Evolutionary conservation across 768 basidiomycete genomes (phyloP), one percentile per base, ranked within the genome.

Genomic region (Pulveroboletus sp.): DNA sequence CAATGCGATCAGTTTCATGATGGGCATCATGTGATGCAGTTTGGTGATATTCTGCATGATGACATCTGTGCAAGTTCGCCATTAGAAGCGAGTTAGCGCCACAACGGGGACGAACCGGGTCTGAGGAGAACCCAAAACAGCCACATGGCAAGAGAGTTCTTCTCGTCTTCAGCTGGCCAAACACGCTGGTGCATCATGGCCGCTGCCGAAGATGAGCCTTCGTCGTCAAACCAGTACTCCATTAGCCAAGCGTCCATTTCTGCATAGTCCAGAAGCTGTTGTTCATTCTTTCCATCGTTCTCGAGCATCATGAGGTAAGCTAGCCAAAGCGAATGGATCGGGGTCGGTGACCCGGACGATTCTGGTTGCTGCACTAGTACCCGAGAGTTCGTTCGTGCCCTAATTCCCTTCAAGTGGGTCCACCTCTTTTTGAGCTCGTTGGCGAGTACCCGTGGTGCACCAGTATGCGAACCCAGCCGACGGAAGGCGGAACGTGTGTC

Each of bases 301-400:
- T 93, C 90, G 40, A 92, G 70, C 75, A 90, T 77, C 81, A 92
- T 81, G 32, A 88, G 67, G 60, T 86, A 90, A 23, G 82, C 77
- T 24, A 78, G 76, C 73, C 82, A 85, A 6, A 91, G 76, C 13
- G 80, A 60, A n/a, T 81, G 72, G 35, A 40, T 31, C 32, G 44
- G 39, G n/a, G 42, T 6, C n/a, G 42, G 40, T n/a, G n/a, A n/a
- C n/a, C n/a, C n/a, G 3, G 37, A n/a, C 14, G 23, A 57, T 34
- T 57, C 62, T 1, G 60, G 46, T 13, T 51, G 36, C 16, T 21
- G 52, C 39, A 59, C 51, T n/a, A n/a, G n/a, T 40, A 59, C 45
- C 35, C 58, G 54, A 31, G 61, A 56, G 31, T 52, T 37, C 4
- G 57, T 48, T 39, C 74, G 73, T 6, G 61, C 61, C 27, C 78